Percentiles rank a stretch among this genome's conserved stretches.
phyloP scores from a whole-genome alignment of 2,329 filamentous ascomycete genomes.

The Cercospora brassicicola region DNA sequence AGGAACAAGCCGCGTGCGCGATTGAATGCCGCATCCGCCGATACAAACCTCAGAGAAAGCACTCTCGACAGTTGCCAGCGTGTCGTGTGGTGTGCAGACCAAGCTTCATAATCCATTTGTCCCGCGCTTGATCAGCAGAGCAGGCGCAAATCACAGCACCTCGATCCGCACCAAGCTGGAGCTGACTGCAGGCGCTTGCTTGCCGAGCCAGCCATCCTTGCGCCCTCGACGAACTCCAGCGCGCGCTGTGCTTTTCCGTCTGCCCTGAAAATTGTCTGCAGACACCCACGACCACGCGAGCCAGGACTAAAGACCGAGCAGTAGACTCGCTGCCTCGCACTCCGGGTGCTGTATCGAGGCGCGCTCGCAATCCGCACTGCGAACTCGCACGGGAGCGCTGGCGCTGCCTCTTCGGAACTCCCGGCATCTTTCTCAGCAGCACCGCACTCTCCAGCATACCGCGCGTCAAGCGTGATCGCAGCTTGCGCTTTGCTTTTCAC shows the following conservation, averaged over 20 bases:
- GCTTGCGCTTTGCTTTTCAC: not conserved
- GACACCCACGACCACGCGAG: not conserved
- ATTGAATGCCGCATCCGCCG: not conserved
- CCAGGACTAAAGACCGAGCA: not conserved
- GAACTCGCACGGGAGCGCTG: not conserved
- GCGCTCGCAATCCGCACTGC: not conserved
- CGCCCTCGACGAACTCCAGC: not conserved
- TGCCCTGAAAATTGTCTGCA: not conserved
- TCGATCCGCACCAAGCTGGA: not conserved
- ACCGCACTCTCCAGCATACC: not conserved
- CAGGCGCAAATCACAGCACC: not conserved
- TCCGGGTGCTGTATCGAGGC: not conserved
- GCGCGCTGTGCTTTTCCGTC: not conserved
- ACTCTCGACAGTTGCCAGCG: not conserved
- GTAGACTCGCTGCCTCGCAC: not conserved
- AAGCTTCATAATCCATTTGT: not conserved
- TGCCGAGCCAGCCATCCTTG: constrained; percentile 7
- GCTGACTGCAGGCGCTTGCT: constrained; percentile 1
- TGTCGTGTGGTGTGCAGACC: not conserved
- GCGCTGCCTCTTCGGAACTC: not conserved
- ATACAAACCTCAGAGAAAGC: not conserved
- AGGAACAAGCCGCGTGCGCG: not conserved
- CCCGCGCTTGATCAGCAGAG: not conserved
- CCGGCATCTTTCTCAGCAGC: not conserved
- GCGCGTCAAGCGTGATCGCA: not conserved